These are phyloP conservation scores for Capsicum pubescens DNA, from an alignment of 257 asterid species.

Conservation along the genomic window DNA sequence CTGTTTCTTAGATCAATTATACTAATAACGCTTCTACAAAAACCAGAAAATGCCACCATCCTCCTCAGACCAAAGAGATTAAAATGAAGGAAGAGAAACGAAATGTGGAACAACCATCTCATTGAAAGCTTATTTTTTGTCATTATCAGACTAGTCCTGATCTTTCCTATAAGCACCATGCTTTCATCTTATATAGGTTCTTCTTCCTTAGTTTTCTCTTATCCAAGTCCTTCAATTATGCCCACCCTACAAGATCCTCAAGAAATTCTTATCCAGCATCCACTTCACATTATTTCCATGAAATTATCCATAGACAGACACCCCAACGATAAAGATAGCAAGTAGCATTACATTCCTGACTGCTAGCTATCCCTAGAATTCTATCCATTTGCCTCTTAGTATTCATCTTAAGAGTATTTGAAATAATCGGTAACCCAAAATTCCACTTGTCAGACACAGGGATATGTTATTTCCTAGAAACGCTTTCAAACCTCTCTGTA, in stretches of 20 bases:
- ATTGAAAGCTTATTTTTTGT: neutral
- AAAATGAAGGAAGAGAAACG: neutral
- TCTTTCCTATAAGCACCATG: slow-evolving; percentile 13
- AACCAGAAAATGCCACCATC: neutral
- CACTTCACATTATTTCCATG: neutral
- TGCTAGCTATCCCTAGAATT: neutral
- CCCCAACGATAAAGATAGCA: neutral
- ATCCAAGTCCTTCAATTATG: neutral
- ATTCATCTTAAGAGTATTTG: neutral
- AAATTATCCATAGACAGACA: neutral
- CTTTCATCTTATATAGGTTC: neutral
- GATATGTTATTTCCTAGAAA: neutral
- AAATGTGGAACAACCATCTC: neutral
- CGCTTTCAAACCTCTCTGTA: neutral
- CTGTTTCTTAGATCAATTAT: neutral
- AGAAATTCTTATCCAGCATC: neutral
- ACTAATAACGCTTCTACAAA: neutral
- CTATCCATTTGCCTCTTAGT: neutral
- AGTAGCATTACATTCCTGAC: neutral
- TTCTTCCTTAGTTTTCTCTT: neutral
- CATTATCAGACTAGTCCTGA: neutral
- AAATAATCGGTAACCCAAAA: neutral
- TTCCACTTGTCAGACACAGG: neutral
- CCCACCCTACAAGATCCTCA: neutral
- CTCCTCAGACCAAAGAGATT: neutral